These are phyloP conservation scores for Chimonanthus salicifolius DNA, from an alignment of 164 flowering plant species.

Conservation along the genomic window DNA sequence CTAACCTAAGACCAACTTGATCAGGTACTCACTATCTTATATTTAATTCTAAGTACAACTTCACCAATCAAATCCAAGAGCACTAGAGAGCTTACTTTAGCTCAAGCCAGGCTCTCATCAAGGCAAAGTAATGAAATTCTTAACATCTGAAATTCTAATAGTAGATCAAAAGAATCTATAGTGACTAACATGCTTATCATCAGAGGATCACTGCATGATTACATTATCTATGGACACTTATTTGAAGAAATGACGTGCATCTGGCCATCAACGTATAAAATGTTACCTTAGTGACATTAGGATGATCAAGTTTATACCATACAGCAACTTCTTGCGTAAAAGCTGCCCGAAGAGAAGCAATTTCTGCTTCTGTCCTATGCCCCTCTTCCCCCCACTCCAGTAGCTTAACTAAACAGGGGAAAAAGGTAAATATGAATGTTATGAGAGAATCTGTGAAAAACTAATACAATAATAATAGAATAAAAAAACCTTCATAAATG, in stretches of 20 bases:
- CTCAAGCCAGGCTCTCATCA: neutral
- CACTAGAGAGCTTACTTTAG: neutral
- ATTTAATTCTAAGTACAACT: neutral
- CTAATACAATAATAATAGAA: too few species aligned
- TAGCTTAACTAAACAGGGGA: constrained; percentile 57
- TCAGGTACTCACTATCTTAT: neutral
- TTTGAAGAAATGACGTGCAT: neutral
- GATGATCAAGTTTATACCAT: constrained; percentile 97
- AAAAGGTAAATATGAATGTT: neutral
- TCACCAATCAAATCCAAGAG: neutral
- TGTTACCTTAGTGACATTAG: constrained; percentile 90
- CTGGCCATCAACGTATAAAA: neutral
- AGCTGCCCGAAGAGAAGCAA: constrained; percentile 63
- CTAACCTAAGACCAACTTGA: neutral
- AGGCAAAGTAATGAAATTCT: neutral
- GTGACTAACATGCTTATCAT: neutral
- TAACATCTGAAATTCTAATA: too few species aligned
- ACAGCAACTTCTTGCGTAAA: constrained; percentile 93
- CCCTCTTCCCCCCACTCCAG: constrained; percentile 99
- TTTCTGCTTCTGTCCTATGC: constrained; percentile 80
- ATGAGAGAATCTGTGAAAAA: too few species aligned
- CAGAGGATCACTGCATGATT: neutral
- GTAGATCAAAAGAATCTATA: too few species aligned
- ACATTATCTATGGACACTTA: neutral
- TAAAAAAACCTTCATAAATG: too few species aligned